These are phyloP conservation scores for Irpex lacteus DNA, from an alignment of 1,284 basidiomycete species.

Conservation along the genomic window DNA sequence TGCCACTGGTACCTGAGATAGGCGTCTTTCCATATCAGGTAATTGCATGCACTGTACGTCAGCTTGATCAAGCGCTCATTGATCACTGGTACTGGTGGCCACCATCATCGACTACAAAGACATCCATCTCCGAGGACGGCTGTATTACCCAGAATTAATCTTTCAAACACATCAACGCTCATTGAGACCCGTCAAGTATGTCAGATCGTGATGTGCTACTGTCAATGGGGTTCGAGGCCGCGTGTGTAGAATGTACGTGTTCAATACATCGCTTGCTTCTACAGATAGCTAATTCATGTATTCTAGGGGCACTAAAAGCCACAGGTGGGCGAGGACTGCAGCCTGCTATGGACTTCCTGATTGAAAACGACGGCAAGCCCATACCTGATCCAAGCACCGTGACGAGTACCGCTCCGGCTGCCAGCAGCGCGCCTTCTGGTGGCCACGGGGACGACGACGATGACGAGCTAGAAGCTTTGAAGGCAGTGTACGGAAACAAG, in stretches of 20 bases:
- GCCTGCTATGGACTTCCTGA: conserved; percentile 86
- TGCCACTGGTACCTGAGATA: background rate
- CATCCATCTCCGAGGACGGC: background rate
- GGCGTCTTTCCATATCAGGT: background rate
- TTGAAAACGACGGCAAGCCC: conserved; percentile 74
- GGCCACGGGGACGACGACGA: conserved; percentile 55
- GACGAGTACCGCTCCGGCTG: conserved; percentile 26
- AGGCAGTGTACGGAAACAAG: conserved; percentile 42
- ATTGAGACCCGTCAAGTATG: conserved; percentile 34
- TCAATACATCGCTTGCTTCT: background rate
- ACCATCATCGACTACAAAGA: background rate
- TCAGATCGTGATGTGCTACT: conserved; percentile 78
- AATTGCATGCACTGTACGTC: background rate
- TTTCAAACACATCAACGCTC: background rate
- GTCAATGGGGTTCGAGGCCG: conserved; percentile 83
- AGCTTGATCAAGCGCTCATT: background rate
- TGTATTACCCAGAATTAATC: background rate
- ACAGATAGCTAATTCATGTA: conserved; percentile 1
- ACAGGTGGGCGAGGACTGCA: conserved; percentile 79
- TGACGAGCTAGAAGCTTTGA: conserved; percentile 67
- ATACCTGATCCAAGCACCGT: conserved; percentile 59
- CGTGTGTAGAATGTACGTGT: conserved; percentile 78
- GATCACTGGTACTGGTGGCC: background rate
- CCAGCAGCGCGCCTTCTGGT: conserved; percentile 13
- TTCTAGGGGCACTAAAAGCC: conserved; percentile 79